A percentile compares a stretch with the other conserved stretches of the same genome.
These are phyloP conservation scores for Trichophyton rubrum DNA, from an alignment of 2,329 filamentous ascomycete species.

Conservation along the genomic window DNA sequence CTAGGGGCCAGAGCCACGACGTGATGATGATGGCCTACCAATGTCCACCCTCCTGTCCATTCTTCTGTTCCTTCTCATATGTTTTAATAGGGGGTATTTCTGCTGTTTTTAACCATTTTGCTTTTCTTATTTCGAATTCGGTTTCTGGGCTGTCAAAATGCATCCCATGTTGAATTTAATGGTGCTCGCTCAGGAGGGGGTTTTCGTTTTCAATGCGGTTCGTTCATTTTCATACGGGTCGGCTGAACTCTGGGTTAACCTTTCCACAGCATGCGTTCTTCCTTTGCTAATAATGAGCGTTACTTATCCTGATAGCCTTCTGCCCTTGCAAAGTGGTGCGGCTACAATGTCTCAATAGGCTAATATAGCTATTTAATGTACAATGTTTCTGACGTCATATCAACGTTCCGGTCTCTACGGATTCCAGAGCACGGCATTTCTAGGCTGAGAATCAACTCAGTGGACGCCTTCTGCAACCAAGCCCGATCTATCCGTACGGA, in stretches of 20 bases:
- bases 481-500: not conserved
- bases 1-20: not conserved
- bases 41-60: not conserved
- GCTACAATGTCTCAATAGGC: not conserved
- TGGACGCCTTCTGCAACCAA: not conserved
- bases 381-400: not conserved
- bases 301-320: not conserved
- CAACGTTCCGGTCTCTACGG: not conserved
- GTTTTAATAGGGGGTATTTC: not conserved
- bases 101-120: not conserved
- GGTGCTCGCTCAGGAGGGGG: not conserved
- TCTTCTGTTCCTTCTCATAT: not conserved
- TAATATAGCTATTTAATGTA: not conserved
- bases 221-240: not conserved
- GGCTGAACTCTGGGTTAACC: not conserved
- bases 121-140: not conserved
- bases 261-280: not conserved
- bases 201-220: not conserved
- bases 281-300: not conserved
- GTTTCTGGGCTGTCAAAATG: not conserved
- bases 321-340: not conserved
- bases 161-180: not conserved
- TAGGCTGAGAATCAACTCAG: no score
- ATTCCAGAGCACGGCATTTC: no score
- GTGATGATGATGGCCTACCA: not conserved